Conservation (phyloP, 2,329 filamentous ascomycete genomes). For the Amylocarpus encephaloides region DNA sequence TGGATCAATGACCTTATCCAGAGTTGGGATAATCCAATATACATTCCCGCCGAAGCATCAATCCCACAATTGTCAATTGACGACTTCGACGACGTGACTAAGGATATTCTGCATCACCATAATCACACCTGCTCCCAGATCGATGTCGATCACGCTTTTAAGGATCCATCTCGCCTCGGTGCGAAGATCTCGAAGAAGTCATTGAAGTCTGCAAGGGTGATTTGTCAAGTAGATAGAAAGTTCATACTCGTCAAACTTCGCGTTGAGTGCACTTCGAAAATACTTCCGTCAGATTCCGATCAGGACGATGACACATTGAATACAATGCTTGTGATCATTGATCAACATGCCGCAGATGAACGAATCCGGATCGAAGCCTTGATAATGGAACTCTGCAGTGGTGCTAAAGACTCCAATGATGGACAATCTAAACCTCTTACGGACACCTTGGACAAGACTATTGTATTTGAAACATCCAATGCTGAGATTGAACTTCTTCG, state of each 20-base stretch:
- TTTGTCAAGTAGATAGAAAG: conserved; percentile 83
- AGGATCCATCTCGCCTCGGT: conserved; percentile 26
- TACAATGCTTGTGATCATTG: conserved; percentile 62
- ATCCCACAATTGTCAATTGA: conserved; percentile 39
- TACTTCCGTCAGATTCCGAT: neutral
- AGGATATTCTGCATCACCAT: conserved; percentile 20
- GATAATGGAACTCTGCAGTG: conserved; percentile 48
- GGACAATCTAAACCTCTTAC: conserved; percentile 17
- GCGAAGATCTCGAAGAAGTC: conserved; percentile 55
- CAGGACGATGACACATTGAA: conserved; percentile 14
- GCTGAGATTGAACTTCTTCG: conserved; percentile 56
- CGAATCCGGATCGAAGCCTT: conserved; percentile 72
- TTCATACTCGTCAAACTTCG: conserved; percentile 65
- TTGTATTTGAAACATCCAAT: conserved; percentile 58
- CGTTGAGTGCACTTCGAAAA: neutral
- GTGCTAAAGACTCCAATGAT: neutral
- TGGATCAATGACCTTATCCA: conserved; percentile 58
- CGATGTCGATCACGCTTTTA: conserved; percentile 27
- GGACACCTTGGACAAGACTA: conserved; percentile 41
- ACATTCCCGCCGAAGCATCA: conserved; percentile 42
- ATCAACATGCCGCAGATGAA: conserved; percentile 95
- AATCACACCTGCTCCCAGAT: conserved; percentile 25
- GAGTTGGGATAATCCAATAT: conserved; percentile 72
- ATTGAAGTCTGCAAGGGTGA: conserved; percentile 55
- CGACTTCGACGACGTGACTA: conserved; percentile 25